These are phyloP conservation scores for Vigna reflexopilosa DNA, from an alignment of 306 rosid species.

Conservation along the genomic window DNA sequence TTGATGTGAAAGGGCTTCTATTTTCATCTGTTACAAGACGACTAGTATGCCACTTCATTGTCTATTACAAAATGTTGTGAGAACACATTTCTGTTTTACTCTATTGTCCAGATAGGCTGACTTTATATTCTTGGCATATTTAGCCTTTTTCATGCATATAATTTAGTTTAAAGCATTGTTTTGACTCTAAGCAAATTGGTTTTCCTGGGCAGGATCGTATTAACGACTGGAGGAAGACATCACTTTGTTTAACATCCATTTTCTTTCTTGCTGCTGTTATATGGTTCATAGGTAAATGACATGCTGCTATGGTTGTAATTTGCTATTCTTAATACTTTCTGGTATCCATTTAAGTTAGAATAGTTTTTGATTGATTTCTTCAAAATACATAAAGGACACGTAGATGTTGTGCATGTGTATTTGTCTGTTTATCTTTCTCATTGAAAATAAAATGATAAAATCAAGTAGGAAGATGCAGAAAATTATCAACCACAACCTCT, in stretches of 20 bases:
- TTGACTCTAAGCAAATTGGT: slow-evolving; percentile 36
- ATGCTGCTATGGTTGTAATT: slow-evolving; percentile 27
- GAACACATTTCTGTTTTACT: slow-evolving; percentile 5
- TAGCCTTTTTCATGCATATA: slow-evolving; percentile 25
- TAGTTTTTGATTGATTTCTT: not conserved
- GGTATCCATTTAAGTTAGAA: slow-evolving; percentile 8
- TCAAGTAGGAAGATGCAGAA: slow-evolving; percentile 8
- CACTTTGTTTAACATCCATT: slow-evolving; percentile 72
- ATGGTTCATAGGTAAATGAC: slow-evolving; percentile 81
- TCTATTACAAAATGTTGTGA: not conserved
- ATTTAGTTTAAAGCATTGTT: slow-evolving; percentile 20
- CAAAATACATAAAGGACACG: slow-evolving; percentile 17
- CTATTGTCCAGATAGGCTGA: slow-evolving; percentile 9
- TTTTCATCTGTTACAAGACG: slow-evolving; percentile 22
- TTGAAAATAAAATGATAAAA: slow-evolving; percentile 15
- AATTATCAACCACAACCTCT: slow-evolving; percentile 21
- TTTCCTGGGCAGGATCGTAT: slow-evolving; percentile 66
- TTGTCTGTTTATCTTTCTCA: slow-evolving; percentile 1
- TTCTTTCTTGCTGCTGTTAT: slow-evolving; percentile 77
- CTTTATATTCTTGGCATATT: slow-evolving; percentile 27
- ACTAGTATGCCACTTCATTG: slow-evolving; percentile 7
- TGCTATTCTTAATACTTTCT: slow-evolving; percentile 21
- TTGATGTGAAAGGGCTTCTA: slow-evolving; percentile 20
- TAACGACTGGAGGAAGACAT: slow-evolving; percentile 75
- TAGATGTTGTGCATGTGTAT: slow-evolving; percentile 14